These are phyloP conservation scores for Tricholoma terreum DNA, from an alignment of 768 basidiomycete species.

Conservation along the genomic window DNA sequence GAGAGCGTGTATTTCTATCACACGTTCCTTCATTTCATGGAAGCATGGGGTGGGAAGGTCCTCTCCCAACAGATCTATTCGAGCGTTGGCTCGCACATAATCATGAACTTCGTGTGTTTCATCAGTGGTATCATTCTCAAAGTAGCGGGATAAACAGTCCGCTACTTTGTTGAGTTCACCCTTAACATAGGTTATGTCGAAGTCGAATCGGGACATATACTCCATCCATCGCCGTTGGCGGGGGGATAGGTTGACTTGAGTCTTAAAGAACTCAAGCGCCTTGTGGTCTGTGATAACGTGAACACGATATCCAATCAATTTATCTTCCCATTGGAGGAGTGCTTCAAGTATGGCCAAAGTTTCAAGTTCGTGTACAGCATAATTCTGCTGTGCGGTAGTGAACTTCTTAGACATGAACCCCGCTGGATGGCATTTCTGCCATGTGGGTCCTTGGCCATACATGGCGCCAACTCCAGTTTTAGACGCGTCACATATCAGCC, in stretches of 20 bases:
- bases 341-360: constrained; percentile 21
- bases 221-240: constrained; percentile 29
- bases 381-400: constrained; percentile 19
- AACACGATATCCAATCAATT: constrained; percentile 23
- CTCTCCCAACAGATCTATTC: constrained; percentile 17
- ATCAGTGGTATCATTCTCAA: constrained; percentile 18
- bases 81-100: constrained; percentile 18
- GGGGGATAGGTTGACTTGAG: constrained; percentile 12
- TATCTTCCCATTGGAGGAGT: constrained; percentile 30
- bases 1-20: constrained; percentile 7
- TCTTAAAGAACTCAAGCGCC: constrained; percentile 25
- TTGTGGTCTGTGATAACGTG: constrained; percentile 20
- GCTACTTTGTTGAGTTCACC: constrained; percentile 25
- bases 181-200: constrained; percentile 22
- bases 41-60: constrained; percentile 12
- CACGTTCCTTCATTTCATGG: constrained; percentile 11
- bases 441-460: constrained; percentile 26
- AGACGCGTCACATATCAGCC: constrained; percentile 26
- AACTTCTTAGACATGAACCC: constrained; percentile 29
- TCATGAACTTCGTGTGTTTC: constrained; percentile 15
- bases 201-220: constrained; percentile 26
- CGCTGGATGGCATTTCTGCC: constrained; percentile 21
- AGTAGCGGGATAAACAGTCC: constrained; percentile 28
- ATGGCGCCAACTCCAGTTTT: constrained; percentile 22
- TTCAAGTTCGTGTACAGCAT: not conserved